A percentile compares a stretch with the other conserved stretches of the same genome.
Conservation (phyloP, 169 alveolate genomes). For the Cryptosporidium meleagridis region DNA sequence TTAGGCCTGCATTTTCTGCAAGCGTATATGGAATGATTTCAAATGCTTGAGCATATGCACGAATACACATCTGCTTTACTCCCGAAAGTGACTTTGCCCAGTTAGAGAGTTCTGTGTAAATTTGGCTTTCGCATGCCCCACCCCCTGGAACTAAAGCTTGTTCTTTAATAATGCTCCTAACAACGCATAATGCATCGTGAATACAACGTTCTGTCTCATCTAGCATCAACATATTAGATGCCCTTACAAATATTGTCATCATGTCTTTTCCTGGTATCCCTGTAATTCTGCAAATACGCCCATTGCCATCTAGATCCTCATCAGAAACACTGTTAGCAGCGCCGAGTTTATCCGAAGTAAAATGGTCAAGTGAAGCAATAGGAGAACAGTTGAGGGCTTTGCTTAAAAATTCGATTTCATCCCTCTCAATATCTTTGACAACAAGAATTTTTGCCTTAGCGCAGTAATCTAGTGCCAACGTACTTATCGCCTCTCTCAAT, state of each 20-base stretch:
- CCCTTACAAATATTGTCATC: constrained; percentile 96
- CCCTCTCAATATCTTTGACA: constrained; percentile 97
- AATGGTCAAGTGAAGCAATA: constrained; percentile 96
- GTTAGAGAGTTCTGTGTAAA: constrained; percentile 78
- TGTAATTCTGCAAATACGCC: constrained; percentile 93
- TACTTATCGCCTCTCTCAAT: constrained; percentile 97
- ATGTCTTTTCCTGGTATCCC: constrained; percentile 95
- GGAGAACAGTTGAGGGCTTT: constrained; percentile 95
- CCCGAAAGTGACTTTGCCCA: constrained; percentile 93
- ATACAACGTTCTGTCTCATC: constrained; percentile 99
- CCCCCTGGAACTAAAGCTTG: constrained; percentile 99
- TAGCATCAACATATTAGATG: constrained; percentile 92
- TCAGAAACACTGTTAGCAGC: constrained; percentile 92
- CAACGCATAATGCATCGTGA: constrained; percentile 99
- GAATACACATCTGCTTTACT: constrained; percentile 93
- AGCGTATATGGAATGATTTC: constrained; percentile 99
- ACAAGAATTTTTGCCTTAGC: constrained; percentile 98
- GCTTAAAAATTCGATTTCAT: constrained; percentile 95
- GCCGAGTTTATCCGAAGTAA: constrained; percentile 97
- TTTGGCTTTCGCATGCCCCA: constrained; percentile 98
- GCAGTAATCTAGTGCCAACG: constrained; percentile 94
- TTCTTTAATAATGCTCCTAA: constrained; percentile 96
- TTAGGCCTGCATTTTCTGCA: constrained; percentile 99
- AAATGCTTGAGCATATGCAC: constrained; percentile 98
- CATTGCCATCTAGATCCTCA: constrained; percentile 87